phyloP scores from a whole-genome alignment of 2,329 filamentous ascomycete species.

The Ceratocystis diversiconidia region DNA sequence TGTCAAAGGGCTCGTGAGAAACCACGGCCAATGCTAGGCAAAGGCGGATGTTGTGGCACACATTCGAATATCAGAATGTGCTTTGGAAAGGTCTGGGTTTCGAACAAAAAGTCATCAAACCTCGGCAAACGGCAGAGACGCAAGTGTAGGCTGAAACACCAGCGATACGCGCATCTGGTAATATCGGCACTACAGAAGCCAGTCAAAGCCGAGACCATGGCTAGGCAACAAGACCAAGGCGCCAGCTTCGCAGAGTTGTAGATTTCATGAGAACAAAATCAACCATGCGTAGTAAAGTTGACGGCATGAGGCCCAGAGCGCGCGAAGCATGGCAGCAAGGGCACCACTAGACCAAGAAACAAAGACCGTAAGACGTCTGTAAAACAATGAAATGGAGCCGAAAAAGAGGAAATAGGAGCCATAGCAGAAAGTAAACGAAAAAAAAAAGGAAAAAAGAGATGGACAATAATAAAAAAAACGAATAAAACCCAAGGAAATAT shows the following conservation, averaged over 20 bases:
- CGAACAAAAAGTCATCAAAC: background rate
- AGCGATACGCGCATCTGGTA: background rate
- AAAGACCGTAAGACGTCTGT: background rate
- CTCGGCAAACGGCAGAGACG: background rate
- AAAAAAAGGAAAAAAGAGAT: constrained; percentile 20
- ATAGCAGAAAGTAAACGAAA: background rate
- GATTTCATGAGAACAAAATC: background rate
- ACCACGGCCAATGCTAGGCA: background rate
- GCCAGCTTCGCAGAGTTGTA: background rate
- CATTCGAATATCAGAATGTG: background rate
- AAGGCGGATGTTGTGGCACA: background rate
- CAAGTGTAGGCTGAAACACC: background rate
- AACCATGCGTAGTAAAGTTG: background rate
- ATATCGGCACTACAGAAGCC: background rate
- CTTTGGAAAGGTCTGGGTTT: background rate
- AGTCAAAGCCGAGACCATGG: background rate
- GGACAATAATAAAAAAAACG: constrained; percentile 20
- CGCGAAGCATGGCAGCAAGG: background rate
- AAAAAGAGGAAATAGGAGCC: background rate
- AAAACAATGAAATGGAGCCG: background rate
- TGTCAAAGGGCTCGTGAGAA: background rate
- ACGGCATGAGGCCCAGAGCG: background rate
- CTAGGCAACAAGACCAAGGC: background rate
- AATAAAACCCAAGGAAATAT: constrained; percentile 18
- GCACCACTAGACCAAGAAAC: background rate